Evolutionary conservation across 371 early-diverging fungal species (phyloP).

Genomic region (Mortierella sp.): DNA sequence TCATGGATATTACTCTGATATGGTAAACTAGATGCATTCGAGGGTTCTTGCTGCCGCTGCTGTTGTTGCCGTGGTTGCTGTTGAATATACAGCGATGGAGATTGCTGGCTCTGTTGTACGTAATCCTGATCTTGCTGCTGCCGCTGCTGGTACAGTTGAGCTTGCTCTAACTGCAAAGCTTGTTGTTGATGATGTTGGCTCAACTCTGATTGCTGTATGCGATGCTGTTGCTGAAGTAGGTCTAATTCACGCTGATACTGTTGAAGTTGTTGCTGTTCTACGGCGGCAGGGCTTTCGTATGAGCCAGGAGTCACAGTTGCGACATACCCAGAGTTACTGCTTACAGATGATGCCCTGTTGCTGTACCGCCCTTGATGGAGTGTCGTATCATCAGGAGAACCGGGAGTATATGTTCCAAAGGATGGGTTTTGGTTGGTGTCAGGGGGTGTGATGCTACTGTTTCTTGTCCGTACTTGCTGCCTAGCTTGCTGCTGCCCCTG

Average conservation of each 20-base stretch:
- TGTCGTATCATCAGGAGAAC: constrained; percentile 2
- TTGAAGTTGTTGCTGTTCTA: constrained; percentile 24
- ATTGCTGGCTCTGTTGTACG: constrained; percentile 20
- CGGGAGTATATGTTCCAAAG: constrained; percentile 2
- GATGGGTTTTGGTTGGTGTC: background rate
- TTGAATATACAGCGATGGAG: background rate
- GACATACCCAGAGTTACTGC: constrained; percentile 7
- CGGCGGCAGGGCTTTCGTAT: background rate
- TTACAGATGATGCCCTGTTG: constrained; percentile 9
- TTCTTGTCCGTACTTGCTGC: constrained; percentile 3
- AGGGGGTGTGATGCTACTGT: background rate
- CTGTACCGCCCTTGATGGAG: constrained; percentile 1
- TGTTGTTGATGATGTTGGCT: constrained; percentile 59
- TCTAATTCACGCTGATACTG: constrained; percentile 38
- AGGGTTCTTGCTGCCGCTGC: constrained; percentile 50
- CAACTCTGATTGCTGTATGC: constrained; percentile 65
- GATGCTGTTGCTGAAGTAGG: constrained; percentile 58
- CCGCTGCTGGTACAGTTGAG: constrained; percentile 42
- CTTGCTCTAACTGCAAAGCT: constrained; percentile 57
- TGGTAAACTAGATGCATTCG: background rate
- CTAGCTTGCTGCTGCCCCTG: constrained; percentile 21
- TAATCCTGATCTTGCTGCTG: constrained; percentile 57
- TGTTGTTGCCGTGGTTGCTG: constrained; percentile 3
- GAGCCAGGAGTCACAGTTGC: constrained; percentile 1
- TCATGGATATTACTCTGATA: background rate